Evolutionary conservation across 2,329 filamentous ascomycete species (phyloP), one percentile per base, ranked within the genome.

Genomic region (Xylaria sp.): DNA sequence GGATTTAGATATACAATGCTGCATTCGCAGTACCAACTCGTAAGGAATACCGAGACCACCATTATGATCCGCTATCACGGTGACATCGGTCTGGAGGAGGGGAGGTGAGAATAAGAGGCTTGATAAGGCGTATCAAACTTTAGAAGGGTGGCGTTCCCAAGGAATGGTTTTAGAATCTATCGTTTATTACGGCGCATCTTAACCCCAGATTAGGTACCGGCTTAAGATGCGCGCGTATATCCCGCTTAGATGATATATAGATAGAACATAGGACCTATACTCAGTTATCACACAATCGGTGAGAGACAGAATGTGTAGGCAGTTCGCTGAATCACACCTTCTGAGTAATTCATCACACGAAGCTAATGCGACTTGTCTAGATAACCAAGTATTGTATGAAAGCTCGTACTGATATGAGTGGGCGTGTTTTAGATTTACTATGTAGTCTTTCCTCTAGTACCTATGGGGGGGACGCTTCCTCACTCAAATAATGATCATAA

Each of bases 61-160:
- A 56, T 51, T 24, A 64, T 65, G 51, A 65, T 65, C 61, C 48
- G 48, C 54, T 63, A 66, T 66, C 63, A 69, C 58, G 27, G 63
- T 66, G 57, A 47, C 42, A 66, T 66, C 54, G 60, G 34, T 24
- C 53, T 66, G 53, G 36, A 60, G 54, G 57, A 47, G 53, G 51
- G 45, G 42, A 54, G 61, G 56, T 61, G 56, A 65, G 36, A 45
- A 42, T 48, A 42, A 4, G 36, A 65, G 54, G 24, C 6, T 50
- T 56, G 39, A 68, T 48, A 61, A 64, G 39, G 27, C 11, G 45
- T 45, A 24, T 51, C 39, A 55, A 32, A 48, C 36, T 57, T 36
- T 27, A 47, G 47, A 62, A 65, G 9, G 27, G 39, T 34, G 61
- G 55, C 55, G 32, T 58, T 48, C 48, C 9, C 2, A 42, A 21